Evolutionary conservation across 768 basidiomycete species (phyloP).

Genomic region (Psilocybe cyanescens): DNA sequence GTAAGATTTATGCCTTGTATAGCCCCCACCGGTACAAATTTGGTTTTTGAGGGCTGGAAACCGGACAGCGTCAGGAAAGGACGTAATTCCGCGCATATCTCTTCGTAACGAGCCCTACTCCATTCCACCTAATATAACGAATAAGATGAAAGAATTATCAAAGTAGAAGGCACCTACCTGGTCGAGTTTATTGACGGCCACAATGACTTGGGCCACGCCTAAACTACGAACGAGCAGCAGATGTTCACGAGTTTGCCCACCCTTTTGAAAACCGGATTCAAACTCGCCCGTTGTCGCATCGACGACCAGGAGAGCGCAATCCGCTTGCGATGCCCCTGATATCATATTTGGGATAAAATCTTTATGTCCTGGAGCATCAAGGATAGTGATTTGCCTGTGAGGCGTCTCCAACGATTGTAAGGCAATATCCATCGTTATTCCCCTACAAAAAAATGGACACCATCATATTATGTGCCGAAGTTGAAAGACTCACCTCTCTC

Average conservation of each 20-base stretch:
- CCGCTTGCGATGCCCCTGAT: conserved; percentile 96
- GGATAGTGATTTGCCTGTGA: conserved; percentile 82
- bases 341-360: conserved; percentile 99
- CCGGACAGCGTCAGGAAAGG: conserved; percentile 90
- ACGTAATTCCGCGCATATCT: conserved; percentile 73
- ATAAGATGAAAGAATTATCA: not conserved
- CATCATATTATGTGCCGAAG: not conserved
- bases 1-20: conserved; percentile 88
- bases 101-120: conserved; percentile 82
- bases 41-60: conserved; percentile 76
- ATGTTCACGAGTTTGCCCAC: conserved; percentile 96
- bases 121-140: conserved; percentile 72
- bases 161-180: conserved; percentile 49
- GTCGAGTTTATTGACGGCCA: conserved; percentile 96
- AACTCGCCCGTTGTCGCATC: conserved; percentile 92
- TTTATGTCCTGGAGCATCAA: conserved; percentile 96
- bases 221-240: conserved; percentile 89
- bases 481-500: conserved; percentile 70
- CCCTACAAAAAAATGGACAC: conserved; percentile 50
- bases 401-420: conserved; percentile 76
- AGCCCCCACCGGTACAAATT: conserved; percentile 88
- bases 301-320: conserved; percentile 91
- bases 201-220: conserved; percentile 88
- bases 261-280: conserved; percentile 92
- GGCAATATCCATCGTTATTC: conserved; percentile 98